phyloP scores from a whole-genome alignment of 2,329 filamentous ascomycete genomes.

The Colletotrichum karsti region DNA sequence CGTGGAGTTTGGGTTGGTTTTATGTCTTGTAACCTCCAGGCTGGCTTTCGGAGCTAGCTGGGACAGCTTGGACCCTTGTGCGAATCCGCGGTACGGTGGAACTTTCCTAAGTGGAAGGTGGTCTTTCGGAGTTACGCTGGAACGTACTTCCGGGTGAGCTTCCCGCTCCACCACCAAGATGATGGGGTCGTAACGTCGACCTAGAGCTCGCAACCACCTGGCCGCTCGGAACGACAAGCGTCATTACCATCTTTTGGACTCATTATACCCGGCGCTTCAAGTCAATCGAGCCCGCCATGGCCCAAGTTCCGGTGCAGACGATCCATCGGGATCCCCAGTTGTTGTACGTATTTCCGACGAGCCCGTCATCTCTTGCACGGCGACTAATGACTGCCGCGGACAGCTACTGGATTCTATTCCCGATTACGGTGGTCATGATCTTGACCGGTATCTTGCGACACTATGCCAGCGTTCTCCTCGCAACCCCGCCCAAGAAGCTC shows the following conservation, averaged over 20 bases:
- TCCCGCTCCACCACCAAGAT: not conserved
- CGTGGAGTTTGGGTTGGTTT: conserved; percentile 16
- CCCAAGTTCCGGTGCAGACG: conserved; percentile 86
- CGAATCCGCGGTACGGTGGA: conserved; percentile 3
- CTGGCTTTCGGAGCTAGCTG: conserved; percentile 24
- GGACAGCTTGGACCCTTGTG: conserved; percentile 26
- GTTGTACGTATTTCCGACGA: conserved; percentile 71
- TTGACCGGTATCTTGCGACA: conserved; percentile 95
- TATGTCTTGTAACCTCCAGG: conserved; percentile 26
- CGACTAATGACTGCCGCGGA: conserved; percentile 14
- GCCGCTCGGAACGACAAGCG: conserved; percentile 5
- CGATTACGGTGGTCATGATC: conserved; percentile 98
- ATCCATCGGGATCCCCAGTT: conserved; percentile 98
- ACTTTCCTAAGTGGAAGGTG: conserved; percentile 35
- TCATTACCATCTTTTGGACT: not conserved
- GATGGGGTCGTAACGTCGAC: not conserved
- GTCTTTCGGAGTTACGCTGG: conserved; percentile 30
- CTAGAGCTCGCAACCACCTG: not conserved
- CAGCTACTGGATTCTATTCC: conserved; percentile 99
- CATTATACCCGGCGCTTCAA: not conserved
- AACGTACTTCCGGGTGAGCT: conserved; percentile 30
- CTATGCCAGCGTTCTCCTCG: conserved; percentile 93
- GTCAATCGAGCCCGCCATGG: conserved; percentile 65
- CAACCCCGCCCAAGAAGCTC: conserved; percentile 83
- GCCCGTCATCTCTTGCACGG: conserved; percentile 8